Percentiles rank a stretch among this genome's conserved stretches.
phyloP scores from a whole-genome alignment of 1,139 yeast species.

The Lodderomyces theae region DNA sequence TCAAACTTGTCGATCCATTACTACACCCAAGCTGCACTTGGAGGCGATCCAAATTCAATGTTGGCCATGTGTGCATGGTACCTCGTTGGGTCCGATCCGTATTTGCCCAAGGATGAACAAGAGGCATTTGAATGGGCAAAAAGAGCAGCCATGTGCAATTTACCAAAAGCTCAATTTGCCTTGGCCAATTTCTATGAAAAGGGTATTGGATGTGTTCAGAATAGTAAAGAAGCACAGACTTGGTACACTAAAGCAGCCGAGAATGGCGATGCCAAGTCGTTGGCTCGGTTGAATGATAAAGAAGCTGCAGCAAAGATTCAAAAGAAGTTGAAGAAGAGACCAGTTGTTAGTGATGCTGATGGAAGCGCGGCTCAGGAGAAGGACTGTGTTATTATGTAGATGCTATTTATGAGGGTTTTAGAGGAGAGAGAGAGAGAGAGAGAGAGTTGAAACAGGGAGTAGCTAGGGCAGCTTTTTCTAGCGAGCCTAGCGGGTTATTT shows the following conservation, averaged over 20 bases:
- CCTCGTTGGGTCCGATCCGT: conserved; percentile 83
- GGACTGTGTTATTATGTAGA: conserved; percentile 45
- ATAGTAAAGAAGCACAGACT: conserved; percentile 54
- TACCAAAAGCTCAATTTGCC: conserved; percentile 83
- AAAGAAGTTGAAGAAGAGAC: conserved; percentile 28
- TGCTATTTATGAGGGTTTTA: too few species aligned
- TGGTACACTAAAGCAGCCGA: conserved; percentile 81
- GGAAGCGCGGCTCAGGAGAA: conserved; percentile 34
- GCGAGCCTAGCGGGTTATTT: too few species aligned
- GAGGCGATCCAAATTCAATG: conserved; percentile 89
- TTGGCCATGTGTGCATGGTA: conserved; percentile 97
- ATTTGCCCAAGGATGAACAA: conserved; percentile 69
- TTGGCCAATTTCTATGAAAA: conserved; percentile 80
- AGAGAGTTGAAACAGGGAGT: too few species aligned
- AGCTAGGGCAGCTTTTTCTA: too few species aligned
- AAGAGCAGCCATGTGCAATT: conserved; percentile 73
- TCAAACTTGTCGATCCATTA: conserved; percentile 86
- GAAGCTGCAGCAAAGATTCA: conserved; percentile 30
- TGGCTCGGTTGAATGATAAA: conserved; percentile 34
- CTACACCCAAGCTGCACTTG: conserved; percentile 85
- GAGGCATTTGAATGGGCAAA: conserved; percentile 96
- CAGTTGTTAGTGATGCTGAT: conserved; percentile 3
- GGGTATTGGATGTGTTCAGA: conserved; percentile 79
- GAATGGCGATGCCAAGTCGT: conserved; percentile 68
- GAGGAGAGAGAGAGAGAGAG: too few species aligned